phyloP scores from a whole-genome alignment of 1,284 basidiomycete species.

The Inonotus obliquus region DNA sequence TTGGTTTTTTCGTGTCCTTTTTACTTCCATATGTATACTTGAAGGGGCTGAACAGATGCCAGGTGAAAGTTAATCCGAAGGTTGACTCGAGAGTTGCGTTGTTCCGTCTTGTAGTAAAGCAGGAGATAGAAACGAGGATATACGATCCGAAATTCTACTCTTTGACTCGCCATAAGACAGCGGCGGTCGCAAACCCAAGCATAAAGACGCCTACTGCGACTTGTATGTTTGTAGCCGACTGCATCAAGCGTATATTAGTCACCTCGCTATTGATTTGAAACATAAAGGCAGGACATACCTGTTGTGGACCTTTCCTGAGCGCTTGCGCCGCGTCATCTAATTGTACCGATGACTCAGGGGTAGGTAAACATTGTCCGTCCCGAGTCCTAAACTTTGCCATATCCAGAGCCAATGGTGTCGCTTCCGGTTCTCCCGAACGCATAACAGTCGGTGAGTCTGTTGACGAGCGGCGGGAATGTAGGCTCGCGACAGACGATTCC shows the following conservation, averaged over 20 bases:
- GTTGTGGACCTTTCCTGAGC: constrained; percentile 4
- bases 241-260: background rate
- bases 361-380: constrained; percentile 4
- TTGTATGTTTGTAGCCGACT: constrained; percentile 8
- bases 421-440: background rate
- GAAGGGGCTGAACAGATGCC: background rate
- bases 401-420: background rate
- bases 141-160: constrained; percentile 12
- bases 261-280: background rate
- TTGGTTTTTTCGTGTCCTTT: constrained; percentile 4
- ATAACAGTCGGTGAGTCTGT: constrained; percentile 13
- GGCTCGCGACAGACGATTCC: constrained; percentile 17
- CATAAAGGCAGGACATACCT: background rate
- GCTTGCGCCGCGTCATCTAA: constrained; percentile 2
- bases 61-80: background rate
- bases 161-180: constrained; percentile 20
- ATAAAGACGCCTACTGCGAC: constrained; percentile 17
- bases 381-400: constrained; percentile 9
- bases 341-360: constrained; percentile 13
- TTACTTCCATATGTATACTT: background rate
- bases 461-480: constrained; percentile 16
- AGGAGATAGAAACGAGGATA: background rate
- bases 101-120: background rate
- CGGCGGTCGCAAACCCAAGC: constrained; percentile 16
- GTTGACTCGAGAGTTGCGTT: background rate